Conservation (phyloP, 1,284 basidiomycete species). For the Athelia sp. region DNA sequence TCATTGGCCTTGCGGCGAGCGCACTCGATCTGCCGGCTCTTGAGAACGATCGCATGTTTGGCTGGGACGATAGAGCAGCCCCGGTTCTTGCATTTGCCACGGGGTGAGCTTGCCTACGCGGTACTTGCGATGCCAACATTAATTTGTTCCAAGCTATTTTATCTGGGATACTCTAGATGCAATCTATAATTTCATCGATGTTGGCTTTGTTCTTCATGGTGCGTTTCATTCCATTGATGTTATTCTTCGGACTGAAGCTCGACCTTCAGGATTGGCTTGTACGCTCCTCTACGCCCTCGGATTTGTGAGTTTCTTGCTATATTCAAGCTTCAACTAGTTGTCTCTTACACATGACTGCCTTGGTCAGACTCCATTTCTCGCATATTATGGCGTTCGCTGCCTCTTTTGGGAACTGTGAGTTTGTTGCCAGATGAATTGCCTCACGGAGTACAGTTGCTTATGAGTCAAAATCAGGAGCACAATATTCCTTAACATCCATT, state of each 20-base stretch:
- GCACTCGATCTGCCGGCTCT: conserved; percentile 31
- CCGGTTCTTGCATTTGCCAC: conserved; percentile 36
- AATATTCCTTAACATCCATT: conserved; percentile 73
- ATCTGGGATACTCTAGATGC: conserved; percentile 51
- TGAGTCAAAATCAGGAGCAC: conserved; percentile 73
- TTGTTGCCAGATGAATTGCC: no score
- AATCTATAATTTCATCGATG: conserved; percentile 39
- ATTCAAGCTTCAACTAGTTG: not conserved
- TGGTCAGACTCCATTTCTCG: conserved; percentile 69
- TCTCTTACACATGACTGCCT: not conserved
- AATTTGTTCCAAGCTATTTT: conserved; percentile 35
- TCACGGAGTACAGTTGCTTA: no score
- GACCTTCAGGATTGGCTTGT: conserved; percentile 46
- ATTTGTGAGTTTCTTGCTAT: conserved; percentile 43
- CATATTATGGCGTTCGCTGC: conserved; percentile 67
- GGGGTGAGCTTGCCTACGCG: conserved; percentile 34
- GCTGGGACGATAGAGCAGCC: conserved; percentile 36
- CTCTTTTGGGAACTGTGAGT: conserved; percentile 71
- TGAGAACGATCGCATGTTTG: conserved; percentile 40
- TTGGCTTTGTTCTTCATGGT: conserved; percentile 69
- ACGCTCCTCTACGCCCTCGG: conserved; percentile 51
- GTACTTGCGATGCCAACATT: not conserved
- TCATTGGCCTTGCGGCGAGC: conserved; percentile 37
- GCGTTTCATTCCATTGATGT: conserved; percentile 5
- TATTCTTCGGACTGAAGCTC: conserved; percentile 3